Evolutionary conservation across 2,329 filamentous ascomycete genomes (phyloP).

Genomic region (Aphanocladium album): DNA sequence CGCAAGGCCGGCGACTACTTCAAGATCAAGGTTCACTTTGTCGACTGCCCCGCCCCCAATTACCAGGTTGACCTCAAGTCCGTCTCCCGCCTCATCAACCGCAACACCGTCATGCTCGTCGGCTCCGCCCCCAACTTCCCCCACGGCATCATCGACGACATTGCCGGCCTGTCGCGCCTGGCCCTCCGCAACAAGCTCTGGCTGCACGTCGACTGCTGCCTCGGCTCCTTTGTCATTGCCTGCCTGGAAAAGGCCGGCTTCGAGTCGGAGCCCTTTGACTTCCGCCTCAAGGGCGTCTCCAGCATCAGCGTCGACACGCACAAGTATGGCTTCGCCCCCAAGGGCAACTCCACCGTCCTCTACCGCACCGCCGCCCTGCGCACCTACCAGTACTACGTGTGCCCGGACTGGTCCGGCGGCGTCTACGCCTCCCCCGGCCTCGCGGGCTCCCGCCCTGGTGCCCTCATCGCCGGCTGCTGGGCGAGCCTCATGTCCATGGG

Average conservation of each 20-base stretch:
- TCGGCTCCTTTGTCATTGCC: conserved; percentile 91
- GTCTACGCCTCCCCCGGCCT: conserved; percentile 93
- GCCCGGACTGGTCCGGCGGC: conserved; percentile 89
- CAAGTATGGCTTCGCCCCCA: conserved; percentile 98
- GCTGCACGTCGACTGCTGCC: conserved; percentile 94
- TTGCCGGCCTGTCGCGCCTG: conserved; percentile 75
- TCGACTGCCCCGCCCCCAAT: conserved; percentile 75
- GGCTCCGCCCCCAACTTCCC: conserved; percentile 97
- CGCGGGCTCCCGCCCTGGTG: conserved; percentile 85
- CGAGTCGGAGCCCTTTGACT: conserved; percentile 83
- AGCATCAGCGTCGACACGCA: conserved; percentile 96
- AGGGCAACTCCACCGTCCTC: conserved; percentile 89
- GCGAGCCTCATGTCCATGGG: conserved; percentile 83
- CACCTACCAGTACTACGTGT: conserved; percentile 93
- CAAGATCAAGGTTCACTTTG: conserved; percentile 88
- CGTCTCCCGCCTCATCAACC: conserved; percentile 81
- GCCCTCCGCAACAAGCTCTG: conserved; percentile 75
- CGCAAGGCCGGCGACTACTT: conserved; percentile 94
- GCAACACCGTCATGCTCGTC: conserved; percentile 89
- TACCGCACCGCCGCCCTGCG: conserved; percentile 78
- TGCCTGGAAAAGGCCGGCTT: conserved; percentile 93
- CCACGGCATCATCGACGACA: conserved; percentile 96
- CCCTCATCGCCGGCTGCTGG: conserved; percentile 95
- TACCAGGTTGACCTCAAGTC: conserved; percentile 79
- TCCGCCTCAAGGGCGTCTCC: conserved; percentile 88